Percentiles rank a stretch among this genome's conserved stretches.
These are phyloP conservation scores for Eimeria zaria DNA, from an alignment of 169 alveolate species.

Conservation along the genomic window DNA sequence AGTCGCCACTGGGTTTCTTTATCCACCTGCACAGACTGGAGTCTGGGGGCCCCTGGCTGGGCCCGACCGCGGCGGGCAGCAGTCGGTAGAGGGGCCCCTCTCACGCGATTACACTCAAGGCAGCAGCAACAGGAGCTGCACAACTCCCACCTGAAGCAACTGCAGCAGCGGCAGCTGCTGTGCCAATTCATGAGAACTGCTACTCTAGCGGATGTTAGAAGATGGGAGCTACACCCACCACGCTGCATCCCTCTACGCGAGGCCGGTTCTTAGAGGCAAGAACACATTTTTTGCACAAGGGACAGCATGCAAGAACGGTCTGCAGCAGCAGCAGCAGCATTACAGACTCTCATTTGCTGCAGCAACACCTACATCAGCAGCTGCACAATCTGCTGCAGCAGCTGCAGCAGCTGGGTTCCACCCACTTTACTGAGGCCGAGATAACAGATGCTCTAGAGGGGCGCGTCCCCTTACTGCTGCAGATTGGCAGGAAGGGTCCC, in stretches of 20 bases:
- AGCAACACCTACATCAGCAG: conserved; percentile 10
- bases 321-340: background rate
- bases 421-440: conserved; percentile 16
- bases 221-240: conserved; percentile 56
- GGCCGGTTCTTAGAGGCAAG: conserved; percentile 16
- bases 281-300: background rate
- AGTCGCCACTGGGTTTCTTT: background rate
- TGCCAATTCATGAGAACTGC: background rate
- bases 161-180: background rate
- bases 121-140: background rate
- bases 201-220: background rate
- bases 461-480: conserved; percentile 22
- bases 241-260: conserved; percentile 33
- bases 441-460: conserved; percentile 27
- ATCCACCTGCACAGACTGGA: background rate
- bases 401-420: conserved; percentile 13
- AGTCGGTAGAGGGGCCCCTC: background rate
- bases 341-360: background rate
- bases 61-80: conserved; percentile 45
- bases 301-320: background rate
- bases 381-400: conserved; percentile 40
- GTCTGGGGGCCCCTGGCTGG: conserved; percentile 23
- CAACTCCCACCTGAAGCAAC: background rate
- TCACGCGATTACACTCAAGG: background rate
- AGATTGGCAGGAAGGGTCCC: background rate